Percentiles rank a stretch among this genome's conserved stretches.
Conservation (phyloP, 2,329 filamentous ascomycete species). For the Colletotrichum sp. region DNA sequence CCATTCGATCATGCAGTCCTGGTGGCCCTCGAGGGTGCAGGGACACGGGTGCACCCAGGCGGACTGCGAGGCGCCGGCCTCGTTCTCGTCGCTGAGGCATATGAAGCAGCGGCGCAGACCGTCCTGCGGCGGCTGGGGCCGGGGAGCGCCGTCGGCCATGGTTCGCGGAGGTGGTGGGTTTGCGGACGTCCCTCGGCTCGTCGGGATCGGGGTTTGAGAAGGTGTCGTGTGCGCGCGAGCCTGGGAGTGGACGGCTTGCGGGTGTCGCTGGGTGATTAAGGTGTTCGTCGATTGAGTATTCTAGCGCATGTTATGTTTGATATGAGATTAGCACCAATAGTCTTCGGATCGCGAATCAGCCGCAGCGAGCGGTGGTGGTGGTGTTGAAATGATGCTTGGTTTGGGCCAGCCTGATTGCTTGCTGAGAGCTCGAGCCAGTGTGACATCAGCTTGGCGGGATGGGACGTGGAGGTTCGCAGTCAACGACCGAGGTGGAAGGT, state of each 20-base stretch:
- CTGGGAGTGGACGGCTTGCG: not conserved
- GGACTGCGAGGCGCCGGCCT: slow-evolving; percentile 47
- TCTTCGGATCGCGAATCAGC: not conserved
- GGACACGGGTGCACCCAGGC: slow-evolving; percentile 88
- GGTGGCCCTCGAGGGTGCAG: slow-evolving; percentile 89
- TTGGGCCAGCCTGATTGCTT: not conserved
- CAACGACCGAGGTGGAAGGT: not conserved
- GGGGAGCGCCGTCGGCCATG: not conserved
- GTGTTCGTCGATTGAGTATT: not conserved
- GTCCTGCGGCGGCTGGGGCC: not conserved
- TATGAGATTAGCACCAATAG: not conserved
- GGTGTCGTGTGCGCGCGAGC: not conserved
- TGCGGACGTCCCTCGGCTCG: not conserved
- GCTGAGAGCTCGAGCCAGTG: not conserved
- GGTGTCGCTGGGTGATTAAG: not conserved
- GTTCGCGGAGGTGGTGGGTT: not conserved
- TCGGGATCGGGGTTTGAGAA: not conserved
- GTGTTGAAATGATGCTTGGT: not conserved
- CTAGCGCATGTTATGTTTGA: not conserved
- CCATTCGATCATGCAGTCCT: slow-evolving; percentile 89
- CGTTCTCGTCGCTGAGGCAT: slow-evolving; percentile 62
- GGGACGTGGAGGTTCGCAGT: not conserved
- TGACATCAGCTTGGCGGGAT: not conserved
- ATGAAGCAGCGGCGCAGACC: slow-evolving; percentile 60
- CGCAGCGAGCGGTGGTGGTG: not conserved